Conservation (phyloP, 192 early-diverging fungal species). For the Paraglomus occultum region DNA sequence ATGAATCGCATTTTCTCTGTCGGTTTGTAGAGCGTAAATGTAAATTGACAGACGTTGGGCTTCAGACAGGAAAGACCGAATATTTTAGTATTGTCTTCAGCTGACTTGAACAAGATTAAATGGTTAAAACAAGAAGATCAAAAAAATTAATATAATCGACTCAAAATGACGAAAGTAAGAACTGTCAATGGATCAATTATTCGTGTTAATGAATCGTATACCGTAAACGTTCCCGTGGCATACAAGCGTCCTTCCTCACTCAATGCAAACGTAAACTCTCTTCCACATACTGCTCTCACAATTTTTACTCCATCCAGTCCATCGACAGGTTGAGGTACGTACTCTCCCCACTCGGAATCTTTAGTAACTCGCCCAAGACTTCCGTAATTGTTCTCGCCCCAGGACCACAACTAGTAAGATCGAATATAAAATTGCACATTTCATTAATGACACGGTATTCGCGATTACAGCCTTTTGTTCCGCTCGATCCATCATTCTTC, state of each 20-base stretch:
- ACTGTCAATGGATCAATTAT: no score
- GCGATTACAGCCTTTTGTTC: background rate
- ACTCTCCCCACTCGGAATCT: slow-evolving; percentile 48
- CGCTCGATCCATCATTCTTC: background rate
- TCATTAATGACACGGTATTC: no score
- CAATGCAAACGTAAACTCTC: slow-evolving; percentile 79
- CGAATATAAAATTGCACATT: no score
- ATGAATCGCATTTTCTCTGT: slow-evolving; percentile 61
- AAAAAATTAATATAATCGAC: no score
- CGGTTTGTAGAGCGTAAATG: slow-evolving; percentile 59
- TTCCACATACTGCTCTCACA: slow-evolving; percentile 78
- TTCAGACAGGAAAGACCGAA: no score
- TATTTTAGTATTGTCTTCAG: no score
- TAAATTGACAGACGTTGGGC: slow-evolving; percentile 33
- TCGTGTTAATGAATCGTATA: slow-evolving; percentile 9
- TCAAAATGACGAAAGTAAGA: no score
- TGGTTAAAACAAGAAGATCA: background rate
- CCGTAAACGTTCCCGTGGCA: slow-evolving; percentile 82
- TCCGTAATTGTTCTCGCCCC: slow-evolving; percentile 94
- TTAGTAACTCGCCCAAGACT: slow-evolving; percentile 64
- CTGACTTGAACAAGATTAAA: no score
- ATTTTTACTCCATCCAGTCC: slow-evolving; percentile 74
- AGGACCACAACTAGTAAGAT: slow-evolving; percentile 68
- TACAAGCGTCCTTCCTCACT: slow-evolving; percentile 77
- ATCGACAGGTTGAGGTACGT: slow-evolving; percentile 60